Base-by-base conservation (phyloP, 2,329 filamentous ascomycete species). In the Neonectria neomacrospora region DNA sequence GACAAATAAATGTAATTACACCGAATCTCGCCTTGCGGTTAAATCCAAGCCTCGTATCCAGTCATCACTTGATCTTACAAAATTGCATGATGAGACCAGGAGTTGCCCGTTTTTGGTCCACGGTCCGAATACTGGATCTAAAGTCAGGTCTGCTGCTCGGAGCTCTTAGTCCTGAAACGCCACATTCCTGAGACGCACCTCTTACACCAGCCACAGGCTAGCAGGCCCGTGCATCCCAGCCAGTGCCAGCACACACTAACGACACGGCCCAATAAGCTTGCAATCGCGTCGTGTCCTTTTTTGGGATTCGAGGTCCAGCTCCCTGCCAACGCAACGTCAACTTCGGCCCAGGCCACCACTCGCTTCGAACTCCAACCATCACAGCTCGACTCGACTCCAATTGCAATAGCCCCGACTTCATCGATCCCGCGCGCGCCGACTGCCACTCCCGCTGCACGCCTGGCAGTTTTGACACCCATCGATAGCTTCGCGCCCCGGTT, bases 231-330 rank as follows among this genome's bases (percentile, higher is more conserved):
- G 45, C 16, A 12, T 30, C 9, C n/a, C n/a, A n/a, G 10, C 54
- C 51, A 54, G 56, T 65, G 58, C 59, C 63, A 65, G 34, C 54
- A 23, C 54, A 69, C 58, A 58, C 37, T 65, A 65, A 67, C 61
- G 64, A 58, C 54, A 71, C 63, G 63, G 69, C 47, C 72, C 72
- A 74, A 74, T 74, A 52, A 74, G 68, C 72, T 63, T 70, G 63
- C 72, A 71, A 71, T 71, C 72, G 72, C 72, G 72, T 74, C 72
- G 72, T 74, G 72, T 74, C 72, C 72, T 74, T 71, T 74, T 73
- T 73, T 54, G 61, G 61, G 67, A 23, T 65, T 68, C 59, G 51
- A 63, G 28, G n/a, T 30, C 63, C 61, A 71, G 64, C 67, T 71
- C 69, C 63, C 66, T 69, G 37, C 28, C 45, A 63, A 58, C 54